Evolutionary conservation across 129 eudicot genomes (phyloP), one percentile per base, ranked within the genome.

Genomic region (Centaurea solstitialis): DNA sequence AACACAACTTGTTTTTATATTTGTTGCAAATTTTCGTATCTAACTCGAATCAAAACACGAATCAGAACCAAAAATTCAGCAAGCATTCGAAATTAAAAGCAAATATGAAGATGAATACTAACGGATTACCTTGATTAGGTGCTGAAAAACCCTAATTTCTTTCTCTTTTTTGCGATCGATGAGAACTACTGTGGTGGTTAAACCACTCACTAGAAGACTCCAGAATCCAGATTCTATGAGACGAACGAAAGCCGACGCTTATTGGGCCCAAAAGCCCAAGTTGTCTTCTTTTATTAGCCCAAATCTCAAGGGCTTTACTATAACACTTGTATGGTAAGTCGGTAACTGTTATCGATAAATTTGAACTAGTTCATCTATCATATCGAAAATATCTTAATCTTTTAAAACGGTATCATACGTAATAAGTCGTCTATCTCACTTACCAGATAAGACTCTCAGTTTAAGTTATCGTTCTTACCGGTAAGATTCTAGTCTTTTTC

Each of bases 71-170:
- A 0, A 28, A 23, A 1, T 33, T 47, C 53, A 10, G 9, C 9
- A 50, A 5, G 50, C 3, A 79, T 21, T 47, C 9, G 37, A n/a
- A 67, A 75, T 22, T 40, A 9, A 75, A 66, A 68, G n/a, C 4
- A 6, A 15, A 66, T 11, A 26, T 43, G 64, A 69, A 68, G 22
- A 66, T 28, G 21, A 33, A 30, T 6, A 23, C 7, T 0, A 39
- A 61, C 17, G 21, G 20, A 75, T 81, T 75, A 68, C 85, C 71
- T 81, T 81, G 28, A 65, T 81, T 74, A 45, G 79, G 24, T 43
- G 68, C 9, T 12, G 76, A 68, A 45, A 81, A 81, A 81, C 85
- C 85, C 85, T 81, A 81, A 57, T 67, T 65, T 65, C 69, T 45
- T 17, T 30, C 39, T 22, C 65, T 65, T 17, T 37, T 15, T 37